Evolutionary conservation across 805 yeast species (phyloP).

Genomic region (Candida maris): DNA sequence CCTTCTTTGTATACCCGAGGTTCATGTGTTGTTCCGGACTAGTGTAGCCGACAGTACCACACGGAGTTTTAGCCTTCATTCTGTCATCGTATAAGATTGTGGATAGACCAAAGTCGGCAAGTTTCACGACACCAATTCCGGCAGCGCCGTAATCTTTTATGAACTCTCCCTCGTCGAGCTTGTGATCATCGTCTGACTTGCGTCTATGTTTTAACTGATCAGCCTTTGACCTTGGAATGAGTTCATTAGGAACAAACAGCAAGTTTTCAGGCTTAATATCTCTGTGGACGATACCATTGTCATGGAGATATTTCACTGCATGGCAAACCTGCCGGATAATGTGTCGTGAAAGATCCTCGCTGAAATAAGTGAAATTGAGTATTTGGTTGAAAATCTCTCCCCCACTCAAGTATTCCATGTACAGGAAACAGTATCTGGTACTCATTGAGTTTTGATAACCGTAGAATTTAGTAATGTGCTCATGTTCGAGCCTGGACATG

Average conservation of each 20-base stretch:
- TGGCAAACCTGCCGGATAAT: slow-evolving; percentile 68
- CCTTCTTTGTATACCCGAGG: slow-evolving; percentile 59
- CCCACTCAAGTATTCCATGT: slow-evolving; percentile 67
- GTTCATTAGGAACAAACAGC: slow-evolving; percentile 54
- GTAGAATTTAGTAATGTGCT: slow-evolving; percentile 55
- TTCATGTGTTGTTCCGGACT: slow-evolving; percentile 68
- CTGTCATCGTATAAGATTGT: slow-evolving; percentile 45
- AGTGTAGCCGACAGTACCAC: slow-evolving; percentile 75
- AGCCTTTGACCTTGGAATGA: slow-evolving; percentile 36
- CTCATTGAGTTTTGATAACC: slow-evolving; percentile 48
- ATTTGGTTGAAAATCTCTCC: slow-evolving; percentile 82
- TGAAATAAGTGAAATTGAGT: slow-evolving; percentile 70
- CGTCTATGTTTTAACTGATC: slow-evolving; percentile 45
- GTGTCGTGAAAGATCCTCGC: slow-evolving; percentile 69
- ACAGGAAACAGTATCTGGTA: slow-evolving; percentile 52
- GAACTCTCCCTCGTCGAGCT: slow-evolving; percentile 61
- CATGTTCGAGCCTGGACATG: slow-evolving; percentile 61
- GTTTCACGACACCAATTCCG: slow-evolving; percentile 57
- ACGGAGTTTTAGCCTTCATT: slow-evolving; percentile 60
- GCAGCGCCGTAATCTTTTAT: slow-evolving; percentile 55
- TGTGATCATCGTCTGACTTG: slow-evolving; percentile 54
- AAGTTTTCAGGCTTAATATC: slow-evolving; percentile 83
- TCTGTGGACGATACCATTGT: slow-evolving; percentile 70
- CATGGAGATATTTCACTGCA: slow-evolving; percentile 68
- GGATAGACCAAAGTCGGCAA: slow-evolving; percentile 71